phyloP scores from a whole-genome alignment of 148 eudicot species.

The Vaccinium vitisidaea region DNA sequence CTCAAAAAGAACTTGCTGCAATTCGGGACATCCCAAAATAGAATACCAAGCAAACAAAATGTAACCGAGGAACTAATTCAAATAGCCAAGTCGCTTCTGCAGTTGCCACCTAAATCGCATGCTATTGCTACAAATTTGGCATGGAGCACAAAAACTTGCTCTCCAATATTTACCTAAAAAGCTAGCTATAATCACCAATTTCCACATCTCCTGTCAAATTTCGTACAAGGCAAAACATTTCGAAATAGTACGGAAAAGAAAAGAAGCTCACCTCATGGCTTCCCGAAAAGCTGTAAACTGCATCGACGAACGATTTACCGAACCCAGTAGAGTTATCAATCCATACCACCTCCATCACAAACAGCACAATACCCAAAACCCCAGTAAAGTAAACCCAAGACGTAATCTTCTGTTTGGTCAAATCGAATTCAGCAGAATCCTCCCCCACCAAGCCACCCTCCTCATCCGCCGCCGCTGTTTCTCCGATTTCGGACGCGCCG shows the following conservation, averaged over 20 bases:
- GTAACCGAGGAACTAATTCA: too few species aligned
- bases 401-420: slow-evolving; percentile 59
- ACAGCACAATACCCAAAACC: slow-evolving; percentile 75
- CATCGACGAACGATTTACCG: slow-evolving; percentile 52
- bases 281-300: slow-evolving; percentile 42
- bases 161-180: neutral
- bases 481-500: slow-evolving; percentile 36
- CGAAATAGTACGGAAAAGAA: neutral
- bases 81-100: neutral
- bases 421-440: slow-evolving; percentile 70
- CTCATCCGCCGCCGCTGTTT: slow-evolving; percentile 28
- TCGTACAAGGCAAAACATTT: neutral
- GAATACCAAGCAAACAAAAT: too few species aligned
- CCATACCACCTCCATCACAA: slow-evolving; percentile 64
- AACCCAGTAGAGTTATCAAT: slow-evolving; percentile 73
- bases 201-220: neutral
- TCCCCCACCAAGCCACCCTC: slow-evolving; percentile 53
- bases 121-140: neutral
- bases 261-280: slow-evolving; percentile 64
- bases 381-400: slow-evolving; percentile 81
- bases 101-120: neutral
- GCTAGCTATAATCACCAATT: neutral
- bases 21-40: too few species aligned
- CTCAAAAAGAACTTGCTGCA: too few species aligned
- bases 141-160: neutral